Percentiles rank a stretch among this genome's conserved stretches.
Conservation (phyloP, 2,329 filamentous ascomycete genomes). For the Penicillium sp. region DNA sequence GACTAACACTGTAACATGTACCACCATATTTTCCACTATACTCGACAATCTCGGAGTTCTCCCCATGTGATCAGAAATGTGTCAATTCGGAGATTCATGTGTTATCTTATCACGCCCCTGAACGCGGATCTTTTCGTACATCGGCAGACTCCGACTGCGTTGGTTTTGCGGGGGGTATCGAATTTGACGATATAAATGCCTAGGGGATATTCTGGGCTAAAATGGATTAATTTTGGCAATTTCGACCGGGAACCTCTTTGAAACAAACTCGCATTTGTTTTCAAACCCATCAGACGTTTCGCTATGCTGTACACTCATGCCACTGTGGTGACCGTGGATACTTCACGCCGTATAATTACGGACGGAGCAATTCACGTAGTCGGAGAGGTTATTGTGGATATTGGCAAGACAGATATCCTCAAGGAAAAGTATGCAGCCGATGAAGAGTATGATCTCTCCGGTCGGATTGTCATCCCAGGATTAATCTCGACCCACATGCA, state of each 20-base stretch:
- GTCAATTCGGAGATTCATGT: not conserved
- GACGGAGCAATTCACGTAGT: conserved; percentile 50
- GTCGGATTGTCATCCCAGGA: conserved; percentile 51
- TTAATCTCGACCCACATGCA: conserved; percentile 55
- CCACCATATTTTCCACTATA: not conserved
- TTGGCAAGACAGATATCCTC: conserved; percentile 45
- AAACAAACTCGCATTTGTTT: too few species aligned
- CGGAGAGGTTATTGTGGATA: conserved; percentile 42
- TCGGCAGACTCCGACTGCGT: conserved; percentile 1
- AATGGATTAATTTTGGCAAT: too few species aligned
- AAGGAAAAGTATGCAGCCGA: conserved; percentile 33
- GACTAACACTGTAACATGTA: not conserved
- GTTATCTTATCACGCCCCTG: not conserved
- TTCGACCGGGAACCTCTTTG: not conserved
- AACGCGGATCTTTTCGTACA: not conserved
- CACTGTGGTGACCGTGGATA: conserved; percentile 55
- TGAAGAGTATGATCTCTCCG: conserved; percentile 37
- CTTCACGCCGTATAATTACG: conserved; percentile 46
- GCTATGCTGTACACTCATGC: conserved; percentile 50
- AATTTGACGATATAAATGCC: not conserved
- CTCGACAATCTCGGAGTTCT: not conserved
- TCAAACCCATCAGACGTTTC: not conserved
- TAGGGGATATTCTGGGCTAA: too few species aligned
- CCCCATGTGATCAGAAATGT: not conserved
- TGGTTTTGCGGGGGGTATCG: not conserved